Percentiles rank a stretch among this genome's conserved stretches.
These are phyloP conservation scores for Kodamaea leandrae DNA, from an alignment of 805 yeast species.

Conservation along the genomic window DNA sequence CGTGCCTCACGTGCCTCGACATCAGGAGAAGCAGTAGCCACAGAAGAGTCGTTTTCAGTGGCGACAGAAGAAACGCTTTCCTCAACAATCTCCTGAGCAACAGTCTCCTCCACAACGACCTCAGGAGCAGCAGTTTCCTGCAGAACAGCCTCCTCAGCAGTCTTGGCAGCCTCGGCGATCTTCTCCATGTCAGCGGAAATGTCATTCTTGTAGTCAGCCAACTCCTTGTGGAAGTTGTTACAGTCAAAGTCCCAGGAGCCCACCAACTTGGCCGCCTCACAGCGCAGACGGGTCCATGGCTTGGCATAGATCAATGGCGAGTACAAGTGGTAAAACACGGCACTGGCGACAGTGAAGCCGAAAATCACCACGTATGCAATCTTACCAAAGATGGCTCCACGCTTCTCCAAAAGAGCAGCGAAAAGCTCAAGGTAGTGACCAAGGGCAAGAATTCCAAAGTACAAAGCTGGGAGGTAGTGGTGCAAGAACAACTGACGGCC, in stretches of 20 bases:
- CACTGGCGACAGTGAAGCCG: constrained; percentile 47
- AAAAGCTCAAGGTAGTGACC: constrained; percentile 64
- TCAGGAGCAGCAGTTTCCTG: constrained; percentile 11
- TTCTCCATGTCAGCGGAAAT: constrained; percentile 21
- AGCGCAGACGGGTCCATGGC: constrained; percentile 71
- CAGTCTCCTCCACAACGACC: background rate
- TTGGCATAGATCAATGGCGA: constrained; percentile 76
- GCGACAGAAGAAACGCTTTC: constrained; percentile 15
- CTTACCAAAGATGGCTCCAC: constrained; percentile 36
- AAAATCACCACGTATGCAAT: constrained; percentile 47
- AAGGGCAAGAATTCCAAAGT: constrained; percentile 76
- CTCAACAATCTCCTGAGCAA: background rate
- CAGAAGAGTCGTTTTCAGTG: constrained; percentile 4
- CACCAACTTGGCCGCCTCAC: constrained; percentile 59
- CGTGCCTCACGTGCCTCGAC: background rate
- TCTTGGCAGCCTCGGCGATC: constrained; percentile 29
- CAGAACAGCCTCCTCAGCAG: constrained; percentile 9
- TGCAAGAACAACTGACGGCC: constrained; percentile 90
- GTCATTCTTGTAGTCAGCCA: constrained; percentile 24
- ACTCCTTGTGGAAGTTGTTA: constrained; percentile 44
- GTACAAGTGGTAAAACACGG: constrained; percentile 56
- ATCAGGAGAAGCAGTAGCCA: background rate
- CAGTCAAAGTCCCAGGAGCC: constrained; percentile 90
- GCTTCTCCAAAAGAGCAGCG: constrained; percentile 39
- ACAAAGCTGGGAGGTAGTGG: constrained; percentile 90